Conservation (phyloP, 306 rosid genomes). For the Casuarina cunninghamiana region DNA sequence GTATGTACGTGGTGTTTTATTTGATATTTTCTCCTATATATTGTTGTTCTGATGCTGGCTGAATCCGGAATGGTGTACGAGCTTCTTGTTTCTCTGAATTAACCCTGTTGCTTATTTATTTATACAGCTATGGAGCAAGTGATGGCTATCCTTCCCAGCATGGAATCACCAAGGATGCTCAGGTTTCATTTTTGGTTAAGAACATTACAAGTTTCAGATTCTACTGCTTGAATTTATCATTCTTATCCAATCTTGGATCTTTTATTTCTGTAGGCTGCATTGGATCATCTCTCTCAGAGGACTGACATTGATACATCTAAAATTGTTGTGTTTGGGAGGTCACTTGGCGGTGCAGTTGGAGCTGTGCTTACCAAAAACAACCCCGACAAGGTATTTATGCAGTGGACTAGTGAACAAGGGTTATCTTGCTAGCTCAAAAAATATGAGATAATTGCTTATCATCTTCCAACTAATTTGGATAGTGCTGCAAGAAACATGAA, state of each 20-base stretch:
- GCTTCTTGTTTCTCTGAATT: constrained; percentile 26
- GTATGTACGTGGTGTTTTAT: constrained; percentile 42
- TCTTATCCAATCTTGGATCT: constrained; percentile 3
- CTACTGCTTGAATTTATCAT: background rate
- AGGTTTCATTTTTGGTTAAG: constrained; percentile 48
- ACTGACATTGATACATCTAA: constrained; percentile 87
- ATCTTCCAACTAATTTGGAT: background rate
- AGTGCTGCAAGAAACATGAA: background rate
- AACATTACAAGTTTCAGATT: constrained; percentile 11
- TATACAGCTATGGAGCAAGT: constrained; percentile 88
- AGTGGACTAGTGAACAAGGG: background rate
- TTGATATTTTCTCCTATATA: background rate
- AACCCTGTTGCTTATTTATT: constrained; percentile 24
- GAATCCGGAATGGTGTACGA: constrained; percentile 10
- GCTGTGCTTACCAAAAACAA: constrained; percentile 77
- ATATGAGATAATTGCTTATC: background rate
- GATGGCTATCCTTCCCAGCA: constrained; percentile 98
- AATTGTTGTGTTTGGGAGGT: constrained; percentile 94
- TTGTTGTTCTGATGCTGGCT: constrained; percentile 3
- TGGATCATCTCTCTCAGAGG: constrained; percentile 95
- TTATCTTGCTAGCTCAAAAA: background rate
- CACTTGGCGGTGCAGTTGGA: constrained; percentile 99
- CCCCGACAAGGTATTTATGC: constrained; percentile 79
- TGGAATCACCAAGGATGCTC: constrained; percentile 92
- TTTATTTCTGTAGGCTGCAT: constrained; percentile 68